Evolutionary conservation across 2,329 filamentous ascomycete species (phyloP), one percentile per base, ranked within the genome.

Genomic region (Dichotomopilus funicola): DNA sequence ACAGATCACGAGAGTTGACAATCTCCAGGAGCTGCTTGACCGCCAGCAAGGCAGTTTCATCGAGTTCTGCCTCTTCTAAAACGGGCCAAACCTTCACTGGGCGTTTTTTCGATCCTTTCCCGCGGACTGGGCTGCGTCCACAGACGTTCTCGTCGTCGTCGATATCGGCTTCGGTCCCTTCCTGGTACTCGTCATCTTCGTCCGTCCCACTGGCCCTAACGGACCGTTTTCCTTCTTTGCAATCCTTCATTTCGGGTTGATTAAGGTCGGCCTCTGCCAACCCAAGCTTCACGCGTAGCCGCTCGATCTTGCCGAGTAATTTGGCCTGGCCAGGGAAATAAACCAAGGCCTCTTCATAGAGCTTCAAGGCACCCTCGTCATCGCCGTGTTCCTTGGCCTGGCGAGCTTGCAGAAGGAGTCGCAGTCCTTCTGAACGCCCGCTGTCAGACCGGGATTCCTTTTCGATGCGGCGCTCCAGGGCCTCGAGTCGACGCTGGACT

Each of bases 301-400:
- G 78, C 50, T 83, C 78, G 60, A 89, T 89, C 74, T 90, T 88
- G 66, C 80, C 77, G 36, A 85, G 63, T 36, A 91, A 76, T 72
- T 92, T 96, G 49, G 83, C 79, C 67, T 96, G 94, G 1, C 84
- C 85, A 0, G 91, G 91, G 64, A 97, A 97, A 71, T 83, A 94
- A 0, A 89, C 87, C 51, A 90, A 73, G 0, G 92, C 92, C 61
- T 89, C 76, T 68, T 92, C 86, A 67, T 95, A 96, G 83, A 94
- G 92, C 63, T 83, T 84, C 57, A 97, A 72, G 0, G 91, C 90
- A 37, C 82, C 88, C 3, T 75, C 76, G 51, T 95, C 85, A 62
- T 96, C 89, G 1, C 90, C 90, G 4, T 83, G 80, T 51, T 90
- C 89, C 67, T 91, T 91, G 66, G 95, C 88, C 68, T 96, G 91